Percentiles rank a stretch among this genome's conserved stretches.
Conservation (phyloP, 371 early-diverging fungal species). For the Mucor saturninus region DNA sequence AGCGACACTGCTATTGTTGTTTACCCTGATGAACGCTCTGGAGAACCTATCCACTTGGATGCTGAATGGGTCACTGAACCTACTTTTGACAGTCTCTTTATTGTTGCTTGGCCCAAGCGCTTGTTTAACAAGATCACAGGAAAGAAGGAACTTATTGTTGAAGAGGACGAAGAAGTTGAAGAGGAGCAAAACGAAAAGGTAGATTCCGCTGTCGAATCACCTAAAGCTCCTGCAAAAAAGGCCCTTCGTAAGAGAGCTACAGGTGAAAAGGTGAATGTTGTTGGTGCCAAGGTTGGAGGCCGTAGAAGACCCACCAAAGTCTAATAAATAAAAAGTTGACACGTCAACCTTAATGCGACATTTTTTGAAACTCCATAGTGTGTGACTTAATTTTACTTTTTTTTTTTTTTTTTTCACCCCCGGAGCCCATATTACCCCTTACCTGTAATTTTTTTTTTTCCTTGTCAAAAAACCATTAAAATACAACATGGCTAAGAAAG, state of each 20-base stretch:
- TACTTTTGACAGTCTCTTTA: conserved; percentile 26
- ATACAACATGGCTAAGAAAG: conserved; percentile 76
- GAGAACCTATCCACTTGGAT: conserved; percentile 44
- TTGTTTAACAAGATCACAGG: conserved; percentile 27
- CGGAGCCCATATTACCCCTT: background rate
- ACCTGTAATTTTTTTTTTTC: background rate
- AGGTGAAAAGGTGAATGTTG: conserved; percentile 31
- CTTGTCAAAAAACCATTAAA: background rate
- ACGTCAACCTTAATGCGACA: too few relatives aligned
- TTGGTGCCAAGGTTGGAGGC: conserved; percentile 46
- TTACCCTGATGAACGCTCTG: conserved; percentile 38
- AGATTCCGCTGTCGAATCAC: background rate
- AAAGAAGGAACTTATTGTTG: conserved; percentile 20
- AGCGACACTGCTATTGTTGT: conserved; percentile 44
- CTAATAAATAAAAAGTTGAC: background rate
- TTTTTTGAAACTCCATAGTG: too few relatives aligned
- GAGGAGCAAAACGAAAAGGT: conserved; percentile 10
- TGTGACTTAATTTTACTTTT: background rate
- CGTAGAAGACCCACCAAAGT: conserved; percentile 40
- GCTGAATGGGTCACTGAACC: conserved; percentile 42
- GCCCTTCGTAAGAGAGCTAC: conserved; percentile 26
- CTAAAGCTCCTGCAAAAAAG: conserved; percentile 20
- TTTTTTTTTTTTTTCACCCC: background rate
- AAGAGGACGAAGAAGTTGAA: conserved; percentile 22
- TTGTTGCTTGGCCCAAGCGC: conserved; percentile 34